phyloP scores from a whole-genome alignment of 2,329 filamentous ascomycete genomes.

The Cryphonectria parasitica region DNA sequence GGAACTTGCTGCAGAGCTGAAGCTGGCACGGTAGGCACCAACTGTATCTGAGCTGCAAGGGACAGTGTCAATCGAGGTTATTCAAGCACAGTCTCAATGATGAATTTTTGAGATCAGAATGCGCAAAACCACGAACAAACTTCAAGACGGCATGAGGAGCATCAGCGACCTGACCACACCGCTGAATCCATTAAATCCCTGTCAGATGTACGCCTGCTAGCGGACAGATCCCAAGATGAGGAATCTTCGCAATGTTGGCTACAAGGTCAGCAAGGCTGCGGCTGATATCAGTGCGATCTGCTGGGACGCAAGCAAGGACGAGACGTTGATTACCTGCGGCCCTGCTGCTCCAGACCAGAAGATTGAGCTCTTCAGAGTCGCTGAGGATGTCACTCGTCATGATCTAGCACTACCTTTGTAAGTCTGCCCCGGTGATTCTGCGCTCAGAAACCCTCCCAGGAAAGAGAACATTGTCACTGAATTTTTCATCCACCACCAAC shows the following conservation, averaged over 20 bases:
- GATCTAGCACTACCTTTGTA: constrained; percentile 40
- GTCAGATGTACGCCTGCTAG: constrained; percentile 3
- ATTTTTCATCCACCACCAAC: constrained; percentile 1
- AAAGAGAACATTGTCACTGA: not conserved
- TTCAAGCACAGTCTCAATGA: constrained; percentile 10
- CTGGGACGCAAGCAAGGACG: constrained; percentile 82
- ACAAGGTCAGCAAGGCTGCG: constrained; percentile 65
- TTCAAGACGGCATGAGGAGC: constrained; percentile 8
- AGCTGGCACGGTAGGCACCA: not conserved
- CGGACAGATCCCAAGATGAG: constrained; percentile 63
- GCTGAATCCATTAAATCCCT: not conserved
- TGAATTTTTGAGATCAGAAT: constrained; percentile 14
- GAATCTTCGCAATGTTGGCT: constrained; percentile 80
- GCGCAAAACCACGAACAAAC: not conserved
- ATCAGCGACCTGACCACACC: not conserved
- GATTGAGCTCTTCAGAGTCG: constrained; percentile 70
- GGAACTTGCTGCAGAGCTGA: not conserved
- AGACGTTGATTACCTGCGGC: constrained; percentile 82
- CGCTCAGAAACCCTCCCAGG: not conserved
- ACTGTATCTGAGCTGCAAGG: too few relatives aligned
- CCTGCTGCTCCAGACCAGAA: constrained; percentile 70
- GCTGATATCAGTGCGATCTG: constrained; percentile 73
- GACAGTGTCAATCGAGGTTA: not conserved
- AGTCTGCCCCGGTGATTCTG: constrained; percentile 32
- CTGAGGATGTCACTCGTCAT: constrained; percentile 42